phyloP scores from a whole-genome alignment of 192 early-diverging fungal species.

The Phycomyces nitens region DNA sequence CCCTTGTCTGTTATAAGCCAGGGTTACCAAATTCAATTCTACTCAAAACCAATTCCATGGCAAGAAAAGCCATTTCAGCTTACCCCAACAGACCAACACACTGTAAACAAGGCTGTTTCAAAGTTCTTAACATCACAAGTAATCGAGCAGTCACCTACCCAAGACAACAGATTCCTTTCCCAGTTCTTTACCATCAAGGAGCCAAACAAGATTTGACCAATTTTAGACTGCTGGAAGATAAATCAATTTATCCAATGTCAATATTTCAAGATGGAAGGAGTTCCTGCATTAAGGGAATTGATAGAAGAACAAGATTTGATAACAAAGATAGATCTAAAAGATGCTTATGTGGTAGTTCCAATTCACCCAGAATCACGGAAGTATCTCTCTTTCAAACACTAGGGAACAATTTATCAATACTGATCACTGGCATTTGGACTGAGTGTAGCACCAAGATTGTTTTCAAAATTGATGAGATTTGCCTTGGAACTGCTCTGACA shows the following conservation, averaged over 20 bases:
- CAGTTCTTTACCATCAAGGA: conserved; percentile 6
- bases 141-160: neutral
- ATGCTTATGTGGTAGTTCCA: conserved; percentile 5
- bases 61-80: neutral
- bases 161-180: neutral
- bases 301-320: conserved; percentile 13
- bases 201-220: neutral
- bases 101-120: neutral
- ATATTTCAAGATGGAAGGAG: conserved; percentile 19
- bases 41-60: neutral
- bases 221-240: conserved; percentile 3
- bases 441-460: conserved; percentile 5
- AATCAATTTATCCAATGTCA: conserved; percentile 8
- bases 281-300: conserved; percentile 12
- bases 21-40: conserved; percentile 3
- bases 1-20: neutral
- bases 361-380: neutral
- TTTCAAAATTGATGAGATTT: conserved; percentile 1
- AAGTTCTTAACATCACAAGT: neutral
- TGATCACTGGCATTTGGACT: neutral
- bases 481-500: neutral
- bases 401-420: conserved; percentile 11
- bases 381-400: conserved; percentile 4
- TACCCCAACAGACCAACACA: neutral
- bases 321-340: conserved; percentile 1